Base-by-base conservation (phyloP, 768 basidiomycete genomes). In the Russula sp. region DNA sequence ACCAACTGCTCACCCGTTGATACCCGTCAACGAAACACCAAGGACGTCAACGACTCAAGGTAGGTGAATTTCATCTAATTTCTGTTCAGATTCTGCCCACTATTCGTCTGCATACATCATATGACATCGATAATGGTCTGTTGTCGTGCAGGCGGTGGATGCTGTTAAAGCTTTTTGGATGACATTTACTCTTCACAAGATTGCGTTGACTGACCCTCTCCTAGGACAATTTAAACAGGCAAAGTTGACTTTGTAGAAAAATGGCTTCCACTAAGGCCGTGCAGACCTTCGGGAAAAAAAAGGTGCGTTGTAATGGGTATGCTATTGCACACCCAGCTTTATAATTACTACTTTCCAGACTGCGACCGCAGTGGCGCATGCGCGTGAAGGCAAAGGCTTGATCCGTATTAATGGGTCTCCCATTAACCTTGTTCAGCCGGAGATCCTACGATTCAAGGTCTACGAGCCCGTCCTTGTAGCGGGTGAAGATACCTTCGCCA, bases 211-310 rank as follows among this genome's bases (percentile, higher is more conserved):
- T 69, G 63, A 70, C 57, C 38, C 55, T 13, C 42, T 9, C 52
- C 44, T 40, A 70, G 70, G 66, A 61, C 46, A 63, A 57, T 55
- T 71, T 69, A 69, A 64, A 63, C 66, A 56, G 58, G 64, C 49
- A 48, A 59, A 69, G 68, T 67, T 71, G 59, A 52, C 59, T 61
- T 64, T 69, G 67, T 52, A 66, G 2, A 57, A 84, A 79, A 78
- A 92, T 91, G 89, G 84, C 88, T 74, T 74, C 81, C 71, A 77
- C 79, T 69, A 92, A 92, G 81, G 93, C 95, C 81, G 96, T 98
- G 71, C 96, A 98, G 77, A 96, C 93, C 68, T 98, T 98, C 80
- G 96, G 96, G 79, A 98, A 98, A 92, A 98, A 98, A 89, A 98
- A 98, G 90, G 93, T 84, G 76, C 68, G 85, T 69, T 28, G 16